Conservation (phyloP, 148 eudicot species). For the Fallopia convolvulus region DNA sequence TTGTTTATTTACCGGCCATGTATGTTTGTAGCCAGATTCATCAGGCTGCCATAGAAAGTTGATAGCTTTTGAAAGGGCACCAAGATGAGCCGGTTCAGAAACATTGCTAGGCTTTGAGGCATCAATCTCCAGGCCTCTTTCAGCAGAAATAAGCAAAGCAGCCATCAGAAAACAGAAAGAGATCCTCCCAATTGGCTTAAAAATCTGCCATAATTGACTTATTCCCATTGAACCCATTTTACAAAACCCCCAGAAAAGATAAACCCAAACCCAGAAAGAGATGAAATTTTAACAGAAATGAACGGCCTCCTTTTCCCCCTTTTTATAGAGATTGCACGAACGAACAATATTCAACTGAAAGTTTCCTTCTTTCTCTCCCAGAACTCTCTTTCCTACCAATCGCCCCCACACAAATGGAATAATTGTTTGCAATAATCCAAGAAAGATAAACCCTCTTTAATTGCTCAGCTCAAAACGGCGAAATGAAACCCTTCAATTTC, state of each 20-base stretch:
- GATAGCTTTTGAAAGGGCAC: constrained; percentile 8
- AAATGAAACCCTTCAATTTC: constrained; percentile 1
- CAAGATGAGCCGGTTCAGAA: constrained; percentile 9
- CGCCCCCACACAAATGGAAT: constrained; percentile 2
- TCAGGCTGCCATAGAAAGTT: constrained; percentile 56
- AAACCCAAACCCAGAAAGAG: constrained; percentile 2
- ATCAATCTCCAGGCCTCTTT: constrained; percentile 36
- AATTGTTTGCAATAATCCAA: background rate
- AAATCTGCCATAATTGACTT: constrained; percentile 25
- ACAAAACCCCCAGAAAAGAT: background rate
- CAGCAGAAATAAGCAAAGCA: constrained; percentile 54
- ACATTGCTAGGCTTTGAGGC: constrained; percentile 5
- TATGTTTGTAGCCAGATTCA: constrained; percentile 62
- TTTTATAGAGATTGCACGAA: background rate
- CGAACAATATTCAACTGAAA: constrained; percentile 1
- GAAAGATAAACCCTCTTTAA: background rate
- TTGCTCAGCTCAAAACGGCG: background rate
- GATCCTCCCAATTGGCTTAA: constrained; percentile 30
- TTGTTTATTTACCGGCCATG: constrained; percentile 75
- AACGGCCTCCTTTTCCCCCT: background rate
- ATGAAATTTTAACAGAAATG: background rate
- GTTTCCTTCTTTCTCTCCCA: background rate
- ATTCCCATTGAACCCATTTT: background rate
- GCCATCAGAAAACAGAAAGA: constrained; percentile 40
- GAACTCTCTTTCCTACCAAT: background rate